phyloP scores from a whole-genome alignment of 1,139 yeast genomes.

The Yamadazyma conglobata region DNA sequence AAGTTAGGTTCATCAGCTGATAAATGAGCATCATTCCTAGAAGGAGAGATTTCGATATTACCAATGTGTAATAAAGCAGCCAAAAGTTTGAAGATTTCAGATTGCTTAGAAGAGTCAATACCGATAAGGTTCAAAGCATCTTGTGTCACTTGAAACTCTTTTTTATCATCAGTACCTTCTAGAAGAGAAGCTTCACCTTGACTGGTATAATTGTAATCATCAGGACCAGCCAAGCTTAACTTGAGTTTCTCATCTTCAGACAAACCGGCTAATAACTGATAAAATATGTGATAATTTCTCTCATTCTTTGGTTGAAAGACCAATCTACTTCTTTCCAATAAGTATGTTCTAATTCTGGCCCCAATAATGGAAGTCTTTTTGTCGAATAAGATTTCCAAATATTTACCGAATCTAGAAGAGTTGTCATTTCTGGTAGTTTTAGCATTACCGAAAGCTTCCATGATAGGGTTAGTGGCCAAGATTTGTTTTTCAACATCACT shows the following conservation, averaged over 20 bases:
- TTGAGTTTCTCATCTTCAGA: constrained; percentile 53
- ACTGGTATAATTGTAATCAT: constrained; percentile 76
- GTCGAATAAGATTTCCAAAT: constrained; percentile 86
- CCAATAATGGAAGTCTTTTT: constrained; percentile 76
- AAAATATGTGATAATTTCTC: constrained; percentile 93
- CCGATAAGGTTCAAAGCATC: constrained; percentile 82
- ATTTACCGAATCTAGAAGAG: constrained; percentile 96
- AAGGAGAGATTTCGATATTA: constrained; percentile 82
- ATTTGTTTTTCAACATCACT: constrained; percentile 92
- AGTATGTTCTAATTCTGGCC: constrained; percentile 88
- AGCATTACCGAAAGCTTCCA: constrained; percentile 99
- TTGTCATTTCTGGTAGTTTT: constrained; percentile 96
- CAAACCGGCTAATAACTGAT: constrained; percentile 84
- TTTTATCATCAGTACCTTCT: constrained; percentile 75
- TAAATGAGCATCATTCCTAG: constrained; percentile 80
- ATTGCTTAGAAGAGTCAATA: constrained; percentile 55
- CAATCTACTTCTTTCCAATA: constrained; percentile 88
- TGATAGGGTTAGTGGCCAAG: constrained; percentile 94
- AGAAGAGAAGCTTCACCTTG: constrained; percentile 83
- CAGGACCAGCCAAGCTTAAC: constrained; percentile 60
- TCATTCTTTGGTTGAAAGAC: constrained; percentile 89
- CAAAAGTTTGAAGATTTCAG: constrained; percentile 68
- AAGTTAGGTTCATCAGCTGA: constrained; percentile 85
- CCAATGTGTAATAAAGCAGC: constrained; percentile 94
- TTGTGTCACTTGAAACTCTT: constrained; percentile 70